Base-by-base conservation (phyloP, 768 basidiomycete species). In the Austroboletus festivus region DNA sequence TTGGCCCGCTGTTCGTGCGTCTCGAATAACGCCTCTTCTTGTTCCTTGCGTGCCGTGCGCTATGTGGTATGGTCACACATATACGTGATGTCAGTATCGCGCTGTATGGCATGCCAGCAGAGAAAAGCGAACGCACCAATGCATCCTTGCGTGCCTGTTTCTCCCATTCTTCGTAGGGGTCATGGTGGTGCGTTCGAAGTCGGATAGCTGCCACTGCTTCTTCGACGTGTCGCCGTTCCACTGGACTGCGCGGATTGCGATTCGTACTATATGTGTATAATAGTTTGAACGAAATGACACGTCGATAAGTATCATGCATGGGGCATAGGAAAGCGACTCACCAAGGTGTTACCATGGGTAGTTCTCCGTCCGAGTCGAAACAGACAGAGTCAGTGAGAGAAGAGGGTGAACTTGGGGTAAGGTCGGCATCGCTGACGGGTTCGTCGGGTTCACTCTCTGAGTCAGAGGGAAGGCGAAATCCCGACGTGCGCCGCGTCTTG, bases 401-500 rank as follows among this genome's bases (percentile, higher is more conserved):
- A 2, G 67, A 68, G 49, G 64, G 65, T 0, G 67, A 61, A 11
- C 51, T 57, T 7, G 57, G 55, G 21, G 54, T n/a, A 60, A 54
- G 43, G 5, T 73, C 73, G 1, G 64, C 70, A 35, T 76, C 75
- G 38, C 71, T 71, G 35, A 68, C 59, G 15, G 65, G 60, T 12
- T 62, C 57, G 3, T 63, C 67, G n/a, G 46, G 37, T 18, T 64
- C 62, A 42, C 58, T 67, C 21, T 71, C 64, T 9, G 79, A 81
- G 48, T 80, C 78, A 5, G 77, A 74, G 24, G 74, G 73, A 5
- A 81, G 61, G 15, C 80, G 80, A 56, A 80, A 84, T 6, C 78
- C 78, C 13, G 79, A 81, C 4, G 71, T 66, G 30, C 71, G 64
- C n/a, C 76, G 65, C 12, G 38, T 21, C 3, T 33, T 12, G 35